Percentiles rank a stretch among this genome's conserved stretches.
Evolutionary conservation across 352 stramenopile species (phyloP).

Genomic region (Peronospora destructor): DNA sequence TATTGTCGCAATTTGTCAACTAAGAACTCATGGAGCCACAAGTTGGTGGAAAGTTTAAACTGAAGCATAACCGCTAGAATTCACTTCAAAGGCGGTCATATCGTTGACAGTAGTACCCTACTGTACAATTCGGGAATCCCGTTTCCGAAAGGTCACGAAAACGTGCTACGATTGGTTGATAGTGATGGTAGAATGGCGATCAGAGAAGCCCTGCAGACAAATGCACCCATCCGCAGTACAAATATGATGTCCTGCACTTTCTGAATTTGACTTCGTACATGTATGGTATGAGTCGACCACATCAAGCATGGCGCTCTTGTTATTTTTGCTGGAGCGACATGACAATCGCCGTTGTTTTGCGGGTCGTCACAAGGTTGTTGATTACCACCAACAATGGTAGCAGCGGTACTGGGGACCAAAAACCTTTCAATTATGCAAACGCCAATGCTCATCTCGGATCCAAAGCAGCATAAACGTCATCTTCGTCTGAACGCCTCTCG

Average conservation of each 20-base stretch:
- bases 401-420: no score
- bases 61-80: no score
- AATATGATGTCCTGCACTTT: slow-evolving; percentile 5
- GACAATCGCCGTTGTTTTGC: neutral
- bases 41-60: no score
- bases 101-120: neutral
- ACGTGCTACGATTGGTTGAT: slow-evolving; percentile 8
- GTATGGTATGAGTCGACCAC: neutral
- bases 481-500: no score
- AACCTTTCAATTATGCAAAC: no score
- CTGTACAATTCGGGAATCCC: neutral
- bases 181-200: neutral
- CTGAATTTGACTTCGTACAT: slow-evolving; percentile 5
- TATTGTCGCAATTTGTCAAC: no score
- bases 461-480: no score
- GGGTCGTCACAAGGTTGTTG: no score
- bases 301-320: neutral
- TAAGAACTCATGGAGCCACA: no score
- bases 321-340: neutral
- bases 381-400: no score
- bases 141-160: slow-evolving; percentile 22
- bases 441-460: no score
- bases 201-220: neutral
- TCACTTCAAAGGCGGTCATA: no score
- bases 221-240: neutral